Evolutionary conservation across 1,139 yeast species (phyloP).

Genomic region (Kodamaea alishanica): DNA sequence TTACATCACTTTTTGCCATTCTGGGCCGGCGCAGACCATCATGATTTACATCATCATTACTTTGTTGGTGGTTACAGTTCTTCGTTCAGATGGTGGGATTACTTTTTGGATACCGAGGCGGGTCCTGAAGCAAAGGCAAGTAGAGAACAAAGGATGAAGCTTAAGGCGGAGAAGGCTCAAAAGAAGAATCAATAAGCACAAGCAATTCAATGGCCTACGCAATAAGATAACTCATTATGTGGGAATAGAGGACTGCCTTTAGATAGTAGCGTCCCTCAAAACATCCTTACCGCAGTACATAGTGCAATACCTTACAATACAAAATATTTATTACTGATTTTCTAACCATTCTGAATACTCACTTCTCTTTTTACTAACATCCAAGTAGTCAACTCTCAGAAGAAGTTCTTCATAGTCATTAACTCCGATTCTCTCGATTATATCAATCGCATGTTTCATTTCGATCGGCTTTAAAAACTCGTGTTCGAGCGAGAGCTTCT

Average conservation of each 20-base stretch:
- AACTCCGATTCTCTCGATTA: slow-evolving; percentile 43
- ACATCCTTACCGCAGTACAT: background rate
- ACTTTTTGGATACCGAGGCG: slow-evolving; percentile 40
- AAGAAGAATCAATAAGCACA: slow-evolving; percentile 11
- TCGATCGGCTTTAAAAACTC: slow-evolving; percentile 42
- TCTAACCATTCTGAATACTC: slow-evolving; percentile 39
- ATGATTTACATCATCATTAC: slow-evolving; percentile 47
- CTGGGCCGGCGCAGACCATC: slow-evolving; percentile 53
- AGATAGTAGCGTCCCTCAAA: no score
- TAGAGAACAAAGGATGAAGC: slow-evolving; percentile 35
- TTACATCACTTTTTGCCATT: slow-evolving; percentile 43
- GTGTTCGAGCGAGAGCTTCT: slow-evolving; percentile 16
- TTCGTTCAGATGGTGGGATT: slow-evolving; percentile 49
- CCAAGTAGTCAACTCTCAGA: slow-evolving; percentile 43
- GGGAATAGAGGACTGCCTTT: no score
- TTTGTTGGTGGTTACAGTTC: slow-evolving; percentile 46
- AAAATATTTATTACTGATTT: background rate
- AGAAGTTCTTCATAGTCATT: slow-evolving; percentile 43
- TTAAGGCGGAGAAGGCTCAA: slow-evolving; percentile 27
- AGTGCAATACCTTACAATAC: background rate
- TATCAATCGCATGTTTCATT: slow-evolving; percentile 45
- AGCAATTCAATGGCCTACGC: no score
- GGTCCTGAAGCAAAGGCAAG: slow-evolving; percentile 41
- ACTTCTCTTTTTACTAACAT: slow-evolving; percentile 37
- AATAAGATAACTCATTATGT: no score